phyloP scores from a whole-genome alignment of 208 protist species.

The Crithidia bombi region DNA sequence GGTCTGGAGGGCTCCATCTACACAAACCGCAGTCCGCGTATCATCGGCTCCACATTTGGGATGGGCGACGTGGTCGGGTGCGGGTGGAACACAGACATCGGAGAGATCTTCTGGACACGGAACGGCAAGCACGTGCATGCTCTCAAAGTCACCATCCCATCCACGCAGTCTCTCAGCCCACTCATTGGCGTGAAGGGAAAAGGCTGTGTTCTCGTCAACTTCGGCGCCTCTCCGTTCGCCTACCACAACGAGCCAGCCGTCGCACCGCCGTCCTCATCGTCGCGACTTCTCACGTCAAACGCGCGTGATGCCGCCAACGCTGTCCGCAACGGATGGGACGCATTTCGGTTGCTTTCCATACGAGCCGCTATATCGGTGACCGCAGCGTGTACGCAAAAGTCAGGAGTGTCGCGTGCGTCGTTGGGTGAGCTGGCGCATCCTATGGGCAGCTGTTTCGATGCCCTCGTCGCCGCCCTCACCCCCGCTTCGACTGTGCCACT shows the following conservation, averaged over 20 bases:
- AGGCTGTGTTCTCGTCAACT: constrained; percentile 82
- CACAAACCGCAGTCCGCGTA: constrained; percentile 45
- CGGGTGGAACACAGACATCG: constrained; percentile 68
- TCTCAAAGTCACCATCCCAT: constrained; percentile 29
- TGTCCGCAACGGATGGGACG: constrained; percentile 66
- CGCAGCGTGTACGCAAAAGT: constrained; percentile 22
- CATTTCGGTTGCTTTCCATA: constrained; percentile 79
- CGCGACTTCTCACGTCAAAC: constrained; percentile 2
- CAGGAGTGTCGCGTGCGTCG: constrained; percentile 16
- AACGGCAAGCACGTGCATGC: constrained; percentile 75
- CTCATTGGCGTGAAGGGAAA: constrained; percentile 81
- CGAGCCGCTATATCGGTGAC: constrained; percentile 57
- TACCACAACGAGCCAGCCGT: constrained; percentile 22
- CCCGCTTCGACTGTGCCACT: constrained; percentile 23
- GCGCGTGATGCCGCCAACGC: constrained; percentile 8
- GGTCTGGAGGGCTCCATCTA: constrained; percentile 79
- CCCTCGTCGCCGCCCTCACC: constrained; percentile 25
- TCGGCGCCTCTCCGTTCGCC: constrained; percentile 76
- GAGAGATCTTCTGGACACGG: constrained; percentile 82
- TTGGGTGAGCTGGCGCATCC: constrained; percentile 33
- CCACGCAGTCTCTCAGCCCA: constrained; percentile 47
- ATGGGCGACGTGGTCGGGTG: constrained; percentile 89
- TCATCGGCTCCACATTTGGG: constrained; percentile 62
- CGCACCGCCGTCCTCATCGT: background rate
- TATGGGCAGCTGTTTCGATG: constrained; percentile 47